A percentile compares a stretch with the other conserved stretches of the same genome.
phyloP scores from a whole-genome alignment of 495 filamentous ascomycete species.

The Hamigera avellanea region DNA sequence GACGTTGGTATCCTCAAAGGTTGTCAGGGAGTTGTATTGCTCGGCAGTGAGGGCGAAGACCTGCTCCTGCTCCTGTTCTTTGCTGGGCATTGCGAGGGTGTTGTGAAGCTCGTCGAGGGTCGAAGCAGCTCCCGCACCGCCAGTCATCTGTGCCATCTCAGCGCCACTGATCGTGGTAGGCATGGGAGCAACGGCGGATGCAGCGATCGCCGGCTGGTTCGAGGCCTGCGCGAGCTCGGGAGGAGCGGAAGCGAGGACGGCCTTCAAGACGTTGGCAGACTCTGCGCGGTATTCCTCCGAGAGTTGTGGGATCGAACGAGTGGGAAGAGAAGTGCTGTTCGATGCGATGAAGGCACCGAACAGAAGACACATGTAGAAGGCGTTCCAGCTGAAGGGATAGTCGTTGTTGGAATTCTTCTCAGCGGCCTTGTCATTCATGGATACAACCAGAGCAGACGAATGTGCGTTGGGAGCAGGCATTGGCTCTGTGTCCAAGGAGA shows the following conservation, averaged over 20 bases:
- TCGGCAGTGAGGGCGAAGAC: conserved; percentile 73
- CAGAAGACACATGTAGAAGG: conserved; percentile 72
- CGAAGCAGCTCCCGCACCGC: conserved; percentile 43
- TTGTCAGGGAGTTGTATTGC: conserved; percentile 81
- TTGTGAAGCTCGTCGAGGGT: conserved; percentile 66
- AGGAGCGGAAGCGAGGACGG: conserved; percentile 60
- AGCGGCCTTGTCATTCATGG: conserved; percentile 38
- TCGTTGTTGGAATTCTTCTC: conserved; percentile 58
- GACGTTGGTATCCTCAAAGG: conserved; percentile 32
- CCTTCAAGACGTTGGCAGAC: conserved; percentile 80
- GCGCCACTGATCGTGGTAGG: conserved; percentile 35
- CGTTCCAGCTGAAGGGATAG: conserved; percentile 45
- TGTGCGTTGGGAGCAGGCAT: conserved; percentile 9
- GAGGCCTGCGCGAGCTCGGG: conserved; percentile 19
- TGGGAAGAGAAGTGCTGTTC: conserved; percentile 51
- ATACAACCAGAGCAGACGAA: conserved; percentile 11
- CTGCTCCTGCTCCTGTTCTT: conserved; percentile 82
- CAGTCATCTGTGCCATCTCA: conserved; percentile 40
- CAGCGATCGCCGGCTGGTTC: conserved; percentile 9
- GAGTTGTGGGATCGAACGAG: conserved; percentile 62
- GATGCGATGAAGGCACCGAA: conserved; percentile 95
- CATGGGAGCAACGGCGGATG: conserved; percentile 35
- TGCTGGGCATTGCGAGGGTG: conserved; percentile 60
- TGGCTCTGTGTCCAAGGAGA: conserved; percentile 38
- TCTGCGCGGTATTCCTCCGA: conserved; percentile 90